Percentiles rank a stretch among this genome's conserved stretches.
These are phyloP conservation scores for Talaromyces sp. DNA, from an alignment of 2,329 filamentous ascomycete genomes.

Conservation along the genomic window DNA sequence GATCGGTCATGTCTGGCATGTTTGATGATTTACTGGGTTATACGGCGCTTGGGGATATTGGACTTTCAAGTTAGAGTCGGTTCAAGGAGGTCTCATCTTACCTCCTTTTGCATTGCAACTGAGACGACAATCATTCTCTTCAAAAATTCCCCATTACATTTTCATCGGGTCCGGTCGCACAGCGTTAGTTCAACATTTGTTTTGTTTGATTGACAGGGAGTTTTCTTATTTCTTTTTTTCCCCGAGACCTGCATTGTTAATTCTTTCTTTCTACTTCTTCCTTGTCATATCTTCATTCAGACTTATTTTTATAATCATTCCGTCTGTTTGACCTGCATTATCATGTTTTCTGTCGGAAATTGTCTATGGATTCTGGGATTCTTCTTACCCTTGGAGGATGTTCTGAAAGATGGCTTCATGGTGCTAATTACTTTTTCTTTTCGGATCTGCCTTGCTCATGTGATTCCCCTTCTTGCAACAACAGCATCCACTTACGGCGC, in stretches of 20 bases:
- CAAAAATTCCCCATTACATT: conserved; percentile 25
- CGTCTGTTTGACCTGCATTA: conserved; percentile 13
- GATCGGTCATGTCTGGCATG: conserved; percentile 43
- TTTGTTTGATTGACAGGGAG: conserved; percentile 19
- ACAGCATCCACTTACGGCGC: conserved; percentile 30
- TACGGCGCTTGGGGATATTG: conserved; percentile 42
- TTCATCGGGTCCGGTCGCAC: conserved; percentile 23
- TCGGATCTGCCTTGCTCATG: conserved; percentile 23
- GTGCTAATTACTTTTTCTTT: conserved; percentile 22
- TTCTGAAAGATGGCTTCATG: conserved; percentile 21
- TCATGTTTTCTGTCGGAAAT: conserved; percentile 19
- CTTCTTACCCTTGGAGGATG: conserved; percentile 20
- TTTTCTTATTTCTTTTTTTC: conserved; percentile 8
- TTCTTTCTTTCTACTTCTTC: conserved; percentile 12
- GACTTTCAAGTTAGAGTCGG: conserved; percentile 41
- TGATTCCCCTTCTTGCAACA: conserved; percentile 29
- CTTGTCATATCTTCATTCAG: conserved; percentile 10
- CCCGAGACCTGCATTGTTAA: conserved; percentile 17
- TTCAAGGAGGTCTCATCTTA: conserved; percentile 41
- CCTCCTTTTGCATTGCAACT: conserved; percentile 29
- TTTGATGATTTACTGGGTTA: conserved; percentile 43
- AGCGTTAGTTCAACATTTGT: conserved; percentile 28
- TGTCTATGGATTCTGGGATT: conserved; percentile 18
- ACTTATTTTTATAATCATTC: conserved; percentile 4
- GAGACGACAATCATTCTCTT: conserved; percentile 19